phyloP scores from a whole-genome alignment of 768 basidiomycete species.

The Hysterangium stoloniferum region DNA sequence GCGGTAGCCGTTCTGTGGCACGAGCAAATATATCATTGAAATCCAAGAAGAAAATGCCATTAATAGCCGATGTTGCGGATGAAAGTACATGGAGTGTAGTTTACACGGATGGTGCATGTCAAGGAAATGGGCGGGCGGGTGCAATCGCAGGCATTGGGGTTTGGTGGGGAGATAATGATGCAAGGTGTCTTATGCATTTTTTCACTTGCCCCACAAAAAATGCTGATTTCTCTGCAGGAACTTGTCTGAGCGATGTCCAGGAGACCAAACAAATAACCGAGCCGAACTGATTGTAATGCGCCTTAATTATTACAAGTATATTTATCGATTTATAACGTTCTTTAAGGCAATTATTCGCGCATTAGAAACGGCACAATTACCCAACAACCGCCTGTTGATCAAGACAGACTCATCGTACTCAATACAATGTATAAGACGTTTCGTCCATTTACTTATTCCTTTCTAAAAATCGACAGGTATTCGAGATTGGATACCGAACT shows the following conservation, averaged over 20 bases:
- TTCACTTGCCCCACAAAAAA: slow-evolving; percentile 1
- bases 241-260: slow-evolving; percentile 73
- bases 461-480: slow-evolving; percentile 42
- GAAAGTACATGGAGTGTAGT: slow-evolving; percentile 41
- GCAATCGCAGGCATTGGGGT: slow-evolving; percentile 81
- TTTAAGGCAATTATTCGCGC: slow-evolving; percentile 75
- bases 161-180: slow-evolving; percentile 72
- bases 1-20: slow-evolving; percentile 4
- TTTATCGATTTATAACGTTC: neutral
- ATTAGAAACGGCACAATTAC: slow-evolving; percentile 61
- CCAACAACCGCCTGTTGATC: slow-evolving; percentile 54
- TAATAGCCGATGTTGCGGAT: slow-evolving; percentile 15
- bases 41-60: slow-evolving; percentile 3
- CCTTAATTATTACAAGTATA: too few relatives aligned
- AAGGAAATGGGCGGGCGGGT: slow-evolving; percentile 63
- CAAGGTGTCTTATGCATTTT: slow-evolving; percentile 34
- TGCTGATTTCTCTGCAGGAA: slow-evolving; percentile 44
- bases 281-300: slow-evolving; percentile 83
- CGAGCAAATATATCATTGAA: slow-evolving; percentile 8
- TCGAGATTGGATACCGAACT: slow-evolving; percentile 57
- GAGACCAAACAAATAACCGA: slow-evolving; percentile 78
- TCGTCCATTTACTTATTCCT: neutral
- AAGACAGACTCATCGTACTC: slow-evolving; percentile 84
- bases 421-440: slow-evolving; percentile 51
- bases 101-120: slow-evolving; percentile 84